Conservation (phyloP, 352 stramenopile species). For the Globisporangium cylindrosporum region DNA sequence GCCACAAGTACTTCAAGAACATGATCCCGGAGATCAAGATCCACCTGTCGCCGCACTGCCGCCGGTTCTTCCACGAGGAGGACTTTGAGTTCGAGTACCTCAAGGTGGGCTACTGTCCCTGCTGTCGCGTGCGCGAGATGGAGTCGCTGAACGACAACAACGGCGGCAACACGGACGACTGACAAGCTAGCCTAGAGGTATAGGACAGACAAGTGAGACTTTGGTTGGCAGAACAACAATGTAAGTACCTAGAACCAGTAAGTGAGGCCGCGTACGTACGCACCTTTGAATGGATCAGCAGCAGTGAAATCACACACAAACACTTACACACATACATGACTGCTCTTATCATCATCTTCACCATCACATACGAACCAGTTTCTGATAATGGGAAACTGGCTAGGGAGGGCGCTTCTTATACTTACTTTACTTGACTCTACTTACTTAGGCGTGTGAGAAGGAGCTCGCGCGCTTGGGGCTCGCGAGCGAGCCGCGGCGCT, state of each 20-base stretch:
- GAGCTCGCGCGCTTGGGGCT: slow-evolving; percentile 31
- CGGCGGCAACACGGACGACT: slow-evolving; percentile 13
- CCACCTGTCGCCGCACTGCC: slow-evolving; percentile 86
- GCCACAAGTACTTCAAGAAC: slow-evolving; percentile 87
- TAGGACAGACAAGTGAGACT: neutral
- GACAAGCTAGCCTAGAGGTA: neutral
- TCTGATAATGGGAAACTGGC: slow-evolving; percentile 4
- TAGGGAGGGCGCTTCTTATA: neutral
- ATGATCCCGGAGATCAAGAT: slow-evolving; percentile 94
- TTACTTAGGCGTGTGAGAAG: slow-evolving; percentile 24
- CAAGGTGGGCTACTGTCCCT: slow-evolving; percentile 84
- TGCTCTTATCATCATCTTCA: neutral
- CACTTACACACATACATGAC: neutral
- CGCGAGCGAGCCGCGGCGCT: slow-evolving; percentile 16
- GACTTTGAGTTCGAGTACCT: slow-evolving; percentile 95
- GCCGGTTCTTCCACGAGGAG: slow-evolving; percentile 94
- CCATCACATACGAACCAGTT: slow-evolving; percentile 12
- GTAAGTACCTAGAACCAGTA: neutral
- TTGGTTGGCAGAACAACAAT: neutral
- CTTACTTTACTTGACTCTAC: slow-evolving; percentile 15
- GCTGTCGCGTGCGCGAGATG: slow-evolving; percentile 72
- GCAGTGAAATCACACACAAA: neutral
- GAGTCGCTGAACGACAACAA: slow-evolving; percentile 18
- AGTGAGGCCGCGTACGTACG: neutral
- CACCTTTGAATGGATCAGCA: neutral